Base-by-base conservation (phyloP, 2,329 filamentous ascomycete species). In the Apiospora kogelbergensis region DNA sequence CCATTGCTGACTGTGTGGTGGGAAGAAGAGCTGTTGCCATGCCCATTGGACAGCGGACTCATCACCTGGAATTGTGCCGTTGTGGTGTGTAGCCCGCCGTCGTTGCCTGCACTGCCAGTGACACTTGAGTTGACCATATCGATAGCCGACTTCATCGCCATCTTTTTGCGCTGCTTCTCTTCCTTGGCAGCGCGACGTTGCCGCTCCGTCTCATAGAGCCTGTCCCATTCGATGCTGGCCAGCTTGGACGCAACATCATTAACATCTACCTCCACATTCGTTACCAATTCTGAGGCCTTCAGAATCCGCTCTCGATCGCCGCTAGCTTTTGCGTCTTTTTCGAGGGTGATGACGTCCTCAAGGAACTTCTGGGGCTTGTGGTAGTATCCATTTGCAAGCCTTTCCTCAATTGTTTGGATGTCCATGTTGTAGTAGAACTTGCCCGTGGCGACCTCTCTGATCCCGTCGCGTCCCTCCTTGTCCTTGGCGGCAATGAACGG, bases 351-450 rank as follows among this genome's bases (percentile, higher is more conserved):
- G 75, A 98, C 93, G 78, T 99, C 96, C 48, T 90, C 90, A 66
- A 97, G 81, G 77, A 98, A 99, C 78, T 98, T 95, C 74, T 91
- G 91, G 0, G 95, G 93, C 13, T 95, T 90, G 74, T 94, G 93
- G 80, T 99, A 99, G 81, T 94, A 99, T 6, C 96, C 96, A 78
- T 99, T 98, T 5, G 94, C 97, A 42, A 99, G 84, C n/a, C 96
- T 91, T 78, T 97, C 94, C 82, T 99, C 96, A 67, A 99, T 98
- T 0, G 92, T 95, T 3, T 91, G 91, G 13, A 95, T 93, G 40
- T 72, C 95, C 63, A 99, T 84, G 74, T 99, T 99, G 84, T 98
- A 98, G 79, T 91, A 98, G 79, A 95, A 96, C 79, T 96, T 97
- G 69, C 90, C 90, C 1, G 90, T 93, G 1, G 87, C 86, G 6